Percentiles rank a stretch among this genome's conserved stretches.
These are phyloP conservation scores for Aspergillus ibericus DNA, from an alignment of 2,329 filamentous ascomycete genomes.

Conservation along the genomic window DNA sequence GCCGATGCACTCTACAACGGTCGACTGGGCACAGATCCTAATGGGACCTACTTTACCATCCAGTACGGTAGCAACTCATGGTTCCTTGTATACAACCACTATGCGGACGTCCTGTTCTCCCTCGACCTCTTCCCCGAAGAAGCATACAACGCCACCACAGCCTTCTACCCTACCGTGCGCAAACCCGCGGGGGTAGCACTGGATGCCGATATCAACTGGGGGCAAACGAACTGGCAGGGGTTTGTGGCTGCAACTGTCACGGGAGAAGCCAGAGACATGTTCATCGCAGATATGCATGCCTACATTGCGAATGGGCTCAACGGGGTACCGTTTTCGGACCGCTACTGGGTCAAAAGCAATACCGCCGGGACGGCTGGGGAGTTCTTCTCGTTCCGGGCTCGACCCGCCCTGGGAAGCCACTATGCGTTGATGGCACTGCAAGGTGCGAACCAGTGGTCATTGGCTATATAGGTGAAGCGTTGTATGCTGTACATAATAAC, in stretches of 20 bases:
- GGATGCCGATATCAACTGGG: slow-evolving; percentile 34
- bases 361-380: slow-evolving; percentile 22
- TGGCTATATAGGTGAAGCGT: background rate
- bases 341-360: slow-evolving; percentile 32
- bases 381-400: slow-evolving; percentile 28
- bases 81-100: slow-evolving; percentile 40
- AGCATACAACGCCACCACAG: slow-evolving; percentile 33
- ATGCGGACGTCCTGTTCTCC: slow-evolving; percentile 36
- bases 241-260: slow-evolving; percentile 32
- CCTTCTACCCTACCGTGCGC: slow-evolving; percentile 36
- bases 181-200: slow-evolving; percentile 34
- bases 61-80: slow-evolving; percentile 32
- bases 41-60: slow-evolving; percentile 37
- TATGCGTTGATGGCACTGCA: slow-evolving; percentile 37
- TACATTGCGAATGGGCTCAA: slow-evolving; percentile 39
- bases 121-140: slow-evolving; percentile 36
- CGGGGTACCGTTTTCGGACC: slow-evolving; percentile 38
- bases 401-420: slow-evolving; percentile 38
- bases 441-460: slow-evolving; percentile 19
- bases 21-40: slow-evolving; percentile 30
- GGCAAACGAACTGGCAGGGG: slow-evolving; percentile 42
- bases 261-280: slow-evolving; percentile 21
- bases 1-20: slow-evolving; percentile 33
- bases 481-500: background rate
- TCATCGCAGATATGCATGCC: slow-evolving; percentile 34